Base-by-base conservation (phyloP, 2,329 filamentous ascomycete genomes). In the Phyllosticta citriasiana region DNA sequence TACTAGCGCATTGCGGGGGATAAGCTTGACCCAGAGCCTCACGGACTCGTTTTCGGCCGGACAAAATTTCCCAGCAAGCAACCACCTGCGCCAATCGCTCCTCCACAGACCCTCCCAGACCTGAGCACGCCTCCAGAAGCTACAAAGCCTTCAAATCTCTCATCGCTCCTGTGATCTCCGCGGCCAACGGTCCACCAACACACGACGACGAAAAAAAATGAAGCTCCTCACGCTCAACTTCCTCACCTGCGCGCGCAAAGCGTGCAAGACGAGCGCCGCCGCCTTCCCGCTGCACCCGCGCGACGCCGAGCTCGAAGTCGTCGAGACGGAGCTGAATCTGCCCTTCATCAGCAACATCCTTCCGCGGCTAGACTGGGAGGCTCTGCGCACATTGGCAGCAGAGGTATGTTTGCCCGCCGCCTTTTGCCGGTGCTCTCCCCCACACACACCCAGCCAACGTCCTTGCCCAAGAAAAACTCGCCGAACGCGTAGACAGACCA, bases 141-240 rank as follows among this genome's bases (percentile, higher is more conserved):
- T 14, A 19, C 27, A n/a, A 47, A 3, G 12, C 24, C 19, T 47
- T 12, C 8, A 14, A 6, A 3, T 24, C 33, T 12, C 16, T 22
- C 19, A 1, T 25, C 27, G 2, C 19, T 16, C 30, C 14, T 51
- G 14, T 10, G 24, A 16, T 12, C 8, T 19, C 25, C 33, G 55
- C 24, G 8, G 16, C 2, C 33, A 9, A 16, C 33, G 24, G n/a
- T 33, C 30, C 55, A 57, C 55, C 30, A 55, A 55, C 26, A 12
- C 22, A 40, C 53, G 24, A 57, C 55, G n/a, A 57, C 55, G n/a
- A 12, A 54, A 50, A 35, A 19, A 26, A 50, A 99, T 99, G 94
- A 97, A 97, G 76, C 80, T 97, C 65, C 84, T 97, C 58, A 97
- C 91, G 64, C 87, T 96, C 70, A 97, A 97, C 78, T 99, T 99